Evolutionary conservation across 108 stramenopile genomes (phyloP), one percentile per base, ranked within the genome.

Genomic region (Aurantiochytrium sp.): DNA sequence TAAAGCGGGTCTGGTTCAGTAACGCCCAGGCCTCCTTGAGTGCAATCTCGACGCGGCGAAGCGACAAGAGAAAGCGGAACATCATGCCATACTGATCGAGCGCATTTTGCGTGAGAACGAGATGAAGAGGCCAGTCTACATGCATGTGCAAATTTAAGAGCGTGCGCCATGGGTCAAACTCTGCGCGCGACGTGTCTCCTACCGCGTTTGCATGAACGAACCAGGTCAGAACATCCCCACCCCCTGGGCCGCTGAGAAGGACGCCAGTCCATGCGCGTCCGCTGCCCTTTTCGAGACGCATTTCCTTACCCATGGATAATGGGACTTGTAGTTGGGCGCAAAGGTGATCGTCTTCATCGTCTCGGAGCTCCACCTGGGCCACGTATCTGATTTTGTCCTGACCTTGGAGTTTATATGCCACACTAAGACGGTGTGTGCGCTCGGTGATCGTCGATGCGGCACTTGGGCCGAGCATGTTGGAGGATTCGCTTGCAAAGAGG

Each of bases 91-190:
- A 83, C 23, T 83, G 76, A 45, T 83, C 76, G 51, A 83, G 45
- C 12, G 76, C 76, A 18, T 53, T 47, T 23, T 83, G 76, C 76
- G 76, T 83, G 49, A 83, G 76, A 0, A 83, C 76, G 12, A 83
- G 76, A 45, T 83, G 76, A 14, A 83, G 76, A 43, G 76, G 76
- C 76, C 76, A 83, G 23, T 83, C 76, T 53, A 83, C 76, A 1
- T 83, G 49, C 76, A 83, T 83, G 45, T 83, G 49, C 76, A 83
- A 23, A 53, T 47, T 83, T 0, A 83, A 23, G 1, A 83, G 76
- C 76, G 76, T 25, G 19, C 76, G 12, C 76, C 76, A 83, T 6
- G 76, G 76, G 76, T 83, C 76, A 45, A 45, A 53, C 76, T 83
- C 76, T 43, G 45, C 76, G 76, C 64, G 64, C 25, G 76, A 55